phyloP scores from a whole-genome alignment of 768 basidiomycete species.

The Hericium erinaceus region DNA sequence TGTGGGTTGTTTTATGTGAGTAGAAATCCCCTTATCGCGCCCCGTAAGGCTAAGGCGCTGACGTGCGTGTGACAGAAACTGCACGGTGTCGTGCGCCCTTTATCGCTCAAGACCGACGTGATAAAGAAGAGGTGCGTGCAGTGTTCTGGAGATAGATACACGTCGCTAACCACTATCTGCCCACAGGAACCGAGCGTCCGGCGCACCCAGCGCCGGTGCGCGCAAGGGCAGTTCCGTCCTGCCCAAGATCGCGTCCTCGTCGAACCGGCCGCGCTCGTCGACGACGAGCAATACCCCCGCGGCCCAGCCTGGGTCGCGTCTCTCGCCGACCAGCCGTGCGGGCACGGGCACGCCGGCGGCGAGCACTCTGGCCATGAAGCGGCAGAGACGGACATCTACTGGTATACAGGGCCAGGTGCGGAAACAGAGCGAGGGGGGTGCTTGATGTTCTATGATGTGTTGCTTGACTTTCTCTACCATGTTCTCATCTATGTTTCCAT shows the following conservation, averaged over 20 bases:
- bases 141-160: neutral
- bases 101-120: constrained; percentile 93
- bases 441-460: constrained; percentile 1
- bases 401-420: constrained; percentile 8
- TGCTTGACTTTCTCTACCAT: neutral
- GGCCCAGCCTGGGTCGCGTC: constrained; percentile 33
- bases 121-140: constrained; percentile 82
- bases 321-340: constrained; percentile 25
- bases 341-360: constrained; percentile 17
- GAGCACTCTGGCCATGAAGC: constrained; percentile 47
- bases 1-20: constrained; percentile 90
- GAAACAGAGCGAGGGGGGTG: constrained; percentile 6
- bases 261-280: constrained; percentile 60
- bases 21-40: constrained; percentile 16
- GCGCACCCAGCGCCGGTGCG: constrained; percentile 52
- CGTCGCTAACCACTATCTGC: constrained; percentile 9
- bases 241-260: constrained; percentile 70
- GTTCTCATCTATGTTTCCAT: neutral
- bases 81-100: constrained; percentile 88
- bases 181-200: constrained; percentile 71
- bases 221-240: constrained; percentile 51
- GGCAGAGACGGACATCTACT: constrained; percentile 68
- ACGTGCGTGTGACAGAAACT: constrained; percentile 54
- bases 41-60: constrained; percentile 4
- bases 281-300: constrained; percentile 52